These are phyloP conservation scores for Metschnikowia kunwiensis DNA, from an alignment of 805 yeast species.

Conservation along the genomic window DNA sequence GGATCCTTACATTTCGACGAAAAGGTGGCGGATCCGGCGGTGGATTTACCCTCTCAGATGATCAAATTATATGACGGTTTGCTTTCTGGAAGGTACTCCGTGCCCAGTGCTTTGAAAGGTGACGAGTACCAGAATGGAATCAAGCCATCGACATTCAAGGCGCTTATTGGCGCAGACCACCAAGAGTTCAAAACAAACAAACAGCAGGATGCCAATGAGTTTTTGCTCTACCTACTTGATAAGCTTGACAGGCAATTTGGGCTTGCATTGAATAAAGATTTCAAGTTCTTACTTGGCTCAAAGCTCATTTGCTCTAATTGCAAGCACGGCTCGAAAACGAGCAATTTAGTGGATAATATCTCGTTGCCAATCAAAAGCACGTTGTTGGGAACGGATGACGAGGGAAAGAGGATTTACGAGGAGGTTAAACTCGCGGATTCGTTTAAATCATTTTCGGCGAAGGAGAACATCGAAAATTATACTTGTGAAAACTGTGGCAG, in stretches of 20 bases:
- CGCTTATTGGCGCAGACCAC: conserved; percentile 72
- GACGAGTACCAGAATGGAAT: conserved; percentile 71
- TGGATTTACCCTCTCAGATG: conserved; percentile 70
- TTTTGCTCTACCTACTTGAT: conserved; percentile 64
- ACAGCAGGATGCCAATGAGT: conserved; percentile 96
- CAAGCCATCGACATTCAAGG: conserved; percentile 72
- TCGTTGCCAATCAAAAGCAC: conserved; percentile 55
- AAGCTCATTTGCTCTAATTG: conserved; percentile 61
- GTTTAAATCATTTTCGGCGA: conserved; percentile 41
- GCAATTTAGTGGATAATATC: conserved; percentile 59
- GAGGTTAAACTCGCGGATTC: conserved; percentile 49
- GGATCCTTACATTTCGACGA: conserved; percentile 31
- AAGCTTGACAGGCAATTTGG: conserved; percentile 51
- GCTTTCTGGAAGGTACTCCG: conserved; percentile 66
- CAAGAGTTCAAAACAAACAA: conserved; percentile 79
- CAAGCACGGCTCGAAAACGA: conserved; percentile 53
- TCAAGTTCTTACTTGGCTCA: conserved; percentile 64
- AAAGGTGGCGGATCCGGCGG: conserved; percentile 48
- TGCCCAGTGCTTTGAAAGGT: conserved; percentile 44
- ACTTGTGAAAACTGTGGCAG: conserved; percentile 55
- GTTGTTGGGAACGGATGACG: conserved; percentile 35
- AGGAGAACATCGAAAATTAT: conserved; percentile 59
- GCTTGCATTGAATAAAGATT: conserved; percentile 48
- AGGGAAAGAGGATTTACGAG: conserved; percentile 47
- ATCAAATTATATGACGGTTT: conserved; percentile 79